Base-by-base conservation (phyloP, 768 basidiomycete genomes). In the Calvatia gigantea region DNA sequence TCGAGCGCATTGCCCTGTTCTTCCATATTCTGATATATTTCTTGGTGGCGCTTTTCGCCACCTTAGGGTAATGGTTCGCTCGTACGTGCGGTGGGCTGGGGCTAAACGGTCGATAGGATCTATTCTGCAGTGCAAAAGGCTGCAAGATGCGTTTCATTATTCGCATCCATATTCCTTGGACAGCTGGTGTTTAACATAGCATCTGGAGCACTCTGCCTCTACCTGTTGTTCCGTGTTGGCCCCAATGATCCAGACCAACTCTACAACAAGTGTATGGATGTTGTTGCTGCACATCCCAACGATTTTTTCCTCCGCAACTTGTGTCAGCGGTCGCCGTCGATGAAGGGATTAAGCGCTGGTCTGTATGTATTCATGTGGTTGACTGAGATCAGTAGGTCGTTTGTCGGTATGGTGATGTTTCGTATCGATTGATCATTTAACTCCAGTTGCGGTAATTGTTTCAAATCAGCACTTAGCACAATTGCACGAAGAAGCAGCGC, bases 171-270 rank as follows among this genome's bases (percentile, higher is more conserved):
- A 35, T 55, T 69, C 38, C 44, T 67, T 25, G 68, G 65, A 31
- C 67, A 69, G 37, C 45, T 69, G 15, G 56, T 66, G 4, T 68
- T 71, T 58, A 64, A 63, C 43, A 46, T 71, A 19, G 63, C 54
- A 17, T 66, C 65, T 11, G 68, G 70, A 11, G 63, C 61, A n/a
- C 50, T 67, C 12, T 65, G 60, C 60, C 61, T 71, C n/a, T 62
- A 62, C 21, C 47, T 66, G 32, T 62, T 69, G 9, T 71, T 71
- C 58, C 59, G 62, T 45, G 42, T n/a, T 23, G 37, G 27, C 11
- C 9, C 25, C 37, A 31, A 51, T 29, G 38, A 41, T 41, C 50
- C 50, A 17, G 11, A 5, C 29, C 17, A 4, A 19, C 38, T 8
- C n/a, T 51, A 51, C 27, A 39, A 39, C 17, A n/a, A 42, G 15